These are phyloP conservation scores for Cladosporium sp. DNA, from an alignment of 2,329 filamentous ascomycete species.

Conservation along the genomic window DNA sequence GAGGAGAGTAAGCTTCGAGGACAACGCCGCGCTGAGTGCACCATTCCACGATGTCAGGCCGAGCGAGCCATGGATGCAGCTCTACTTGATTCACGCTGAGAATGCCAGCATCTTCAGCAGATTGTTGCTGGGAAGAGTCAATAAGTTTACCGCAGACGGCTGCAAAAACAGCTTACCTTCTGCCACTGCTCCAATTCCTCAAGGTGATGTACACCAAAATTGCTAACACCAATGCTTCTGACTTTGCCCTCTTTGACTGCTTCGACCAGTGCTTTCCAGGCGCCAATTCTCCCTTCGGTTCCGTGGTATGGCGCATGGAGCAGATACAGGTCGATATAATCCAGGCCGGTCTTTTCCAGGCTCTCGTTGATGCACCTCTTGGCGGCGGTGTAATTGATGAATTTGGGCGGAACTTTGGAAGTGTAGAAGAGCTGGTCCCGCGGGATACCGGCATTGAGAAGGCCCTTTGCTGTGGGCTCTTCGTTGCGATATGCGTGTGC, in stretches of 20 bases:
- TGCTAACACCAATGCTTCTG: slow-evolving; percentile 50
- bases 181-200: slow-evolving; percentile 52
- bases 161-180: slow-evolving; percentile 30
- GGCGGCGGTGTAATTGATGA: slow-evolving; percentile 60
- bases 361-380: slow-evolving; percentile 61
- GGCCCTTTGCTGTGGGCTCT: slow-evolving; percentile 49
- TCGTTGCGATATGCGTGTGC: slow-evolving; percentile 58
- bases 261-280: slow-evolving; percentile 53
- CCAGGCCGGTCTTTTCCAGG: slow-evolving; percentile 53
- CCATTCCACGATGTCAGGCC: slow-evolving; percentile 78
- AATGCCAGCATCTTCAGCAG: slow-evolving; percentile 59
- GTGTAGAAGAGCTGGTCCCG: slow-evolving; percentile 60
- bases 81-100: slow-evolving; percentile 86
- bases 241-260: slow-evolving; percentile 50
- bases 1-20: slow-evolving; percentile 46
- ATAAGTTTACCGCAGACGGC: too few species aligned
- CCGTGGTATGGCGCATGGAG: slow-evolving; percentile 53
- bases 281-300: slow-evolving; percentile 45
- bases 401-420: slow-evolving; percentile 52
- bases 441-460: slow-evolving; percentile 48
- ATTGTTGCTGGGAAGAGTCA: slow-evolving; percentile 20
- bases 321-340: slow-evolving; percentile 45
- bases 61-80: slow-evolving; percentile 80
- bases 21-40: slow-evolving; percentile 53
- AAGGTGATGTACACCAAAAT: slow-evolving; percentile 54